Base-by-base conservation (phyloP, 2,329 filamentous ascomycete genomes). In the Colletotrichum kahawae region DNA sequence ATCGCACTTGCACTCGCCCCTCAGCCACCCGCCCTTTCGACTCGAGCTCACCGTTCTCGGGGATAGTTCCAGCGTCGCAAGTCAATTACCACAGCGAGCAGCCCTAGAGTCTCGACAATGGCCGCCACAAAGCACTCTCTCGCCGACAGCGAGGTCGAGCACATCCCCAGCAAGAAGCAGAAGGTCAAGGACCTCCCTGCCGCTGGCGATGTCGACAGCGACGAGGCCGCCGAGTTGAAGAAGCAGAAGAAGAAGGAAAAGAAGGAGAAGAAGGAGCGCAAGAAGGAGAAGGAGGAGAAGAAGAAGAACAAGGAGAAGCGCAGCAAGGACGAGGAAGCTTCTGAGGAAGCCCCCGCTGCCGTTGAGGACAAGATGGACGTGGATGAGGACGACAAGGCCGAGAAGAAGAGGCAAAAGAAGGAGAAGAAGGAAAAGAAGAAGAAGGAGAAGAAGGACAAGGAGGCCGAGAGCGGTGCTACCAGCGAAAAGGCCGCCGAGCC, bases 171-270 rank as follows among this genome's bases (percentile, higher is more conserved):
- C 77, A 86, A 86, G 80, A 86, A 86, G 80, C 81, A 82, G 74
- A 86, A 86, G 81, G 78, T 83, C 74, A 78, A 79, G 74, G 78
- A 80, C 66, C 77, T 78, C 65, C 78, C 81, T 57, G 77, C 79
- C 59, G 60, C 68, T 68, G 77, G 77, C 48, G 72, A 74, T 18
- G 74, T 63, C 33, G 73, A 76, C 56, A 60, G 66, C 64, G 74
- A 68, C n/a, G 76, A 70, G 43, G 68, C 71, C 10, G 71, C 71
- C 5, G 64, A 73, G 34, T 62, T 84, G 77, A 87, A 87, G 83
- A 84, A 85, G 80, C 82, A 84, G 77, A 84, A 83, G 78, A 85
- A 85, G 80, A 83, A 85, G 38, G 81, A 82, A 77, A 85, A 85
- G 78, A 80, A 83, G 76, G 78, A 79, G 69, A 78, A 79, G 76